These are phyloP conservation scores for Phytophthora ohioensis DNA, from an alignment of 352 stramenopile genomes.

Conservation along the genomic window DNA sequence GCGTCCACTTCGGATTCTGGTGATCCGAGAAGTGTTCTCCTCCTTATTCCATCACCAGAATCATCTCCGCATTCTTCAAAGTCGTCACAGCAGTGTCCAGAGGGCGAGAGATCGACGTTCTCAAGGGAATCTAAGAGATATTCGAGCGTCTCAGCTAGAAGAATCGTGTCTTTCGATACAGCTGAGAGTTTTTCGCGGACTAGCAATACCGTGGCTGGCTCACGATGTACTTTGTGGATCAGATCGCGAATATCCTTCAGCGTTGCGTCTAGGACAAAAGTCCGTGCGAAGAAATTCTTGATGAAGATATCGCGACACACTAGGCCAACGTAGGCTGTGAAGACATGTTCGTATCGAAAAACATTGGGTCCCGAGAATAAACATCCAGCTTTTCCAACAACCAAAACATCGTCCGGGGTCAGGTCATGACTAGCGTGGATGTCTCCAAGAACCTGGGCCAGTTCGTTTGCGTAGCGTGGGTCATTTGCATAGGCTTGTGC, in stretches of 20 bases:
- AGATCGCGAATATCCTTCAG: constrained; percentile 95
- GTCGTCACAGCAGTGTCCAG: constrained; percentile 17
- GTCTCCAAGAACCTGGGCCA: constrained; percentile 96
- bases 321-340: constrained; percentile 96
- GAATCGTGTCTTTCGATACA: constrained; percentile 95
- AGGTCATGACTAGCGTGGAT: constrained; percentile 95
- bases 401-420: constrained; percentile 93
- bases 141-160: constrained; percentile 96
- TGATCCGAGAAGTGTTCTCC: constrained; percentile 16
- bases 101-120: constrained; percentile 67
- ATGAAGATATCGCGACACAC: constrained; percentile 98
- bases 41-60: constrained; percentile 19
- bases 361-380: constrained; percentile 96
- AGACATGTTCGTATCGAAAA: constrained; percentile 95
- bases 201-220: constrained; percentile 84
- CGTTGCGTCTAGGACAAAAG: constrained; percentile 96
- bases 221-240: constrained; percentile 87
- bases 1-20: constrained; percentile 52
- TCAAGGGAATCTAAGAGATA: constrained; percentile 97
- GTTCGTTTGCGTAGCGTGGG: constrained; percentile 96
- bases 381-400: constrained; percentile 95
- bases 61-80: constrained; percentile 62
- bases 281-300: constrained; percentile 97
- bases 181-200: constrained; percentile 94
- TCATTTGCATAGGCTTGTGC: constrained; percentile 96